Base-by-base conservation (phyloP, 345 rosid genomes). In the Salix purpurea region DNA sequence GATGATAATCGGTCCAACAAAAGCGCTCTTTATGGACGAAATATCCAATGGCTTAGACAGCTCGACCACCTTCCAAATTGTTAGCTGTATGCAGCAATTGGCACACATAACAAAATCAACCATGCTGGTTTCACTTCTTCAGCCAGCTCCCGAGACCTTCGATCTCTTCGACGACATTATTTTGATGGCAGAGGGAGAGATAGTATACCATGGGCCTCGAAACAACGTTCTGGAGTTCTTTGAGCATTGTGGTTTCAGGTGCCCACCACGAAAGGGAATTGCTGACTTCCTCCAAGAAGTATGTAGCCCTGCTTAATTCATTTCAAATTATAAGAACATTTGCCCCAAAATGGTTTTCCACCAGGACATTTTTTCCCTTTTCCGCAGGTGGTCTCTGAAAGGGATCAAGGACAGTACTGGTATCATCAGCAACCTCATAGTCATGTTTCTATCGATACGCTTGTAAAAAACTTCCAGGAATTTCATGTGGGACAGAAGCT, bases 221-320 rank as follows among this genome's bases (percentile, higher is more conserved):
- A 77, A 70, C 18, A 37, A 76, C 61, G 86, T 88, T 56, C 88
- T 88, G 34, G 84, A 86, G 28, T 93, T 91, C 83, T 90, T 92
- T 44, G 88, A 89, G 79, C 56, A 77, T 65, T 88, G 88, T 62
- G 97, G 94, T 12, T 93, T 90, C 67, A 89, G 85, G 56, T 93
- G 97, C 80, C 93, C 96, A 1, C 80, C 76, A 40, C 79, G 96
- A 44, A 92, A 91, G 84, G 96, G 91, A 14, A 77, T 88, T 19
- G 92, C 91, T 36, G 94, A 92, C 66, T 92, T 92, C 74, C 80
- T 92, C 73, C 96, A 92, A 80, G 96, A 92, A 77, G 90, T 86
- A 80, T 7, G 82, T 69, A 9, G 3, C 58, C 62, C 23, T 48
- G 34, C 23, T 74, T 74, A 66, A 30, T 70, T 40, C n/a, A 28